A percentile compares a stretch with the other conserved stretches of the same genome.
Evolutionary conservation across 116 monocot species (phyloP).

Genomic region (Zostera marina): DNA sequence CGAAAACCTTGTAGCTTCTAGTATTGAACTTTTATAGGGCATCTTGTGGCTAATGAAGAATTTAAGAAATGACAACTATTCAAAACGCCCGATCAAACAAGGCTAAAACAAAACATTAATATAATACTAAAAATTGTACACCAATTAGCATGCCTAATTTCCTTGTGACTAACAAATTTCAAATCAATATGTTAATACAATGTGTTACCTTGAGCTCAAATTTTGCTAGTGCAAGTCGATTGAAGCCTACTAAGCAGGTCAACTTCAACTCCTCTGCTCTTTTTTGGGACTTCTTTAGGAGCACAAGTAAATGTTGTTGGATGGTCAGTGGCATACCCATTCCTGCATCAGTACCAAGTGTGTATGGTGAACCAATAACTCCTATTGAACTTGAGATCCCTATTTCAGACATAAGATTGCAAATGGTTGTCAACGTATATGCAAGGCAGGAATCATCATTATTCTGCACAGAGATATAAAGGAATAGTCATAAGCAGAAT

Average conservation of each 20-base stretch:
- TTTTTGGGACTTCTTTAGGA: constrained; percentile 64
- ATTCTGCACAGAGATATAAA: constrained; percentile 30
- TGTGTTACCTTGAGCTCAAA: constrained; percentile 75
- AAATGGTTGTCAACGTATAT: constrained; percentile 73
- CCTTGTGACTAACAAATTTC: neutral
- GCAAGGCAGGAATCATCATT: constrained; percentile 80
- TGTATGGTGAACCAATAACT: constrained; percentile 57
- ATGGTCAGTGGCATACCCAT: constrained; percentile 52
- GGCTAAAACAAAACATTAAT: too few species aligned
- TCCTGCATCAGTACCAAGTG: constrained; percentile 47
- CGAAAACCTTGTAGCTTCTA: too few species aligned
- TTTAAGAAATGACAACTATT: too few species aligned
- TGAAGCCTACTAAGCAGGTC: constrained; percentile 48
- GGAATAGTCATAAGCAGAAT: neutral
- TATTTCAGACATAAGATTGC: constrained; percentile 68
- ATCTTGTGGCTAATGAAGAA: too few species aligned
- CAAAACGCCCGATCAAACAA: too few species aligned
- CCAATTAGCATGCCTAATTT: too few species aligned
- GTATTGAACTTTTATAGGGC: too few species aligned
- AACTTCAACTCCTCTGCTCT: constrained; percentile 70
- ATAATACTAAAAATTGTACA: too few species aligned
- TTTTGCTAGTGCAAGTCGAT: constrained; percentile 63
- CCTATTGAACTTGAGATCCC: constrained; percentile 46
- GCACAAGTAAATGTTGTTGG: constrained; percentile 76
- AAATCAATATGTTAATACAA: neutral